Evolutionary conservation across 2,329 filamentous ascomycete species (phyloP), one percentile per base, ranked within the genome.

Genomic region (Calonectria hawksworthii): DNA sequence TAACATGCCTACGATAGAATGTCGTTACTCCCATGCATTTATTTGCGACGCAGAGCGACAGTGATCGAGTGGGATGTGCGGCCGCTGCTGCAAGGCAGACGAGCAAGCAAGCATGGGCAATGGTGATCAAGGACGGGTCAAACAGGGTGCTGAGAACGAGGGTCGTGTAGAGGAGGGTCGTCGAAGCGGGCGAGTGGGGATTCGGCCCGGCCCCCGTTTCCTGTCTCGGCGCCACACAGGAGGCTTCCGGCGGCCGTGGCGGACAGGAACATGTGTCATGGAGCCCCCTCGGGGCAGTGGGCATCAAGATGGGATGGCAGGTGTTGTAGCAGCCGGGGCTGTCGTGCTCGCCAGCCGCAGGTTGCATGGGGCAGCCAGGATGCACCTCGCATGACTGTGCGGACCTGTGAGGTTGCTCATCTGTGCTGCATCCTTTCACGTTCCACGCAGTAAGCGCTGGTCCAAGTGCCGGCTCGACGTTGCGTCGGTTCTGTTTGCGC

Each of bases 131-230:
- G 65, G 61, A 66, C 50, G 50, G 61, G 16, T 36, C 36, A 59
- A 59, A 56, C 67, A 56, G 72, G 72, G 61, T 41, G 67, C 65
- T 36, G 51, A 44, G 61, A 32, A 41, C 44, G 36, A 30, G 67
- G 36, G 28, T 47, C 47, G 41, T 56, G 36, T 68, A 30, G 50
- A 41, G 70, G 63, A 63, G 50, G 52, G 70, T 69, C 75, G 75
- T 36, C 50, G 32, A 73, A 61, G 72, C 72, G 70, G 73, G 69
- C 44, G 77, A 79, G 76, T 81, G 79, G 79, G 78, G 78, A 81
- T 79, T 81, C 79, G 79, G 79, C 54, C 79, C 79, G 79, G 72
- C 41, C 70, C 66, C 79, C 79, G 79, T 74, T 50, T 70, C 68
- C 56, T 67, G 75, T 74, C 56, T 76, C 79, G 79, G 79, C 78